A percentile compares a stretch with the other conserved stretches of the same genome.
Evolutionary conservation across 345 rosid genomes (phyloP).

Genomic region (Gossypium anomalum): DNA sequence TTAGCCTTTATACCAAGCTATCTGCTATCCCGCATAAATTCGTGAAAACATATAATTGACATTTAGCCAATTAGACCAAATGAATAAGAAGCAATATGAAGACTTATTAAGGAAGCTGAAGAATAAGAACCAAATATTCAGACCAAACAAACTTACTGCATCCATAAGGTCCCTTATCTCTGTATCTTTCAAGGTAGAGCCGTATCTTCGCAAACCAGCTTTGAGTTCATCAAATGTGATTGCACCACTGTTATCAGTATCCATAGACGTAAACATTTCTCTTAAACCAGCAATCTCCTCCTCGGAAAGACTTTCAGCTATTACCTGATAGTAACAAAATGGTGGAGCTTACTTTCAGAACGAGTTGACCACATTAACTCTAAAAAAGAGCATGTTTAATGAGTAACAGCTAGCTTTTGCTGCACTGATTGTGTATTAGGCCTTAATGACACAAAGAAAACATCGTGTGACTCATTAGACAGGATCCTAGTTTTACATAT

Average conservation of each 20-base stretch:
- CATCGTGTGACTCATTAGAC: background rate
- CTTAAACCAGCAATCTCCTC: constrained; percentile 97
- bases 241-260: constrained; percentile 95
- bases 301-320: constrained; percentile 98
- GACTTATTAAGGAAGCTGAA: background rate
- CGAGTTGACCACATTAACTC: background rate
- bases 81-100: background rate
- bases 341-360: constrained; percentile 8
- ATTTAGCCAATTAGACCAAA: background rate
- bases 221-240: constrained; percentile 96
- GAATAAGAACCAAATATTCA: background rate
- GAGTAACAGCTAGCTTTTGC: background rate
- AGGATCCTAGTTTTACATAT: background rate
- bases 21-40: background rate
- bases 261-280: constrained; percentile 94
- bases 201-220: constrained; percentile 92
- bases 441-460: background rate
- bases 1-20: background rate
- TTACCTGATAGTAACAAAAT: constrained; percentile 54
- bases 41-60: background rate
- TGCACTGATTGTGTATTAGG: background rate
- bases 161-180: constrained; percentile 97
- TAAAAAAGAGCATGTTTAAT: background rate
- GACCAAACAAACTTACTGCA: constrained; percentile 55
- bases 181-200: constrained; percentile 88